Conservation (phyloP, 192 early-diverging fungal genomes). For the Geranomyces michiganensis region DNA sequence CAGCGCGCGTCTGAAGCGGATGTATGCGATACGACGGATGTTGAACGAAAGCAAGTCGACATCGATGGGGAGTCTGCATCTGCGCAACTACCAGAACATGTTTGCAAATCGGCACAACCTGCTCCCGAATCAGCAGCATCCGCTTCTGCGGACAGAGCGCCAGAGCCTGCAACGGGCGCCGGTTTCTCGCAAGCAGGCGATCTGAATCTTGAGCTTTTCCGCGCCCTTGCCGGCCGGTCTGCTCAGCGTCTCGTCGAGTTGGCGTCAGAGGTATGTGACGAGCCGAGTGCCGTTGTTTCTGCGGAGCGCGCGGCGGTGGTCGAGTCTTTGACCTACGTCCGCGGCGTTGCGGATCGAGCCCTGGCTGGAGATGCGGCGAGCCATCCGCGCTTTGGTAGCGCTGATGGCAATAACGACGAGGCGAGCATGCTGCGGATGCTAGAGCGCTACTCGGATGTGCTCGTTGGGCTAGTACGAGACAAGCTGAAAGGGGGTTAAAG, state of each 20-base stretch:
- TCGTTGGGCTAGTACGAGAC: conserved; percentile 39
- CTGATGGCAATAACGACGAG: not conserved
- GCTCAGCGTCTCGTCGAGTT: not conserved
- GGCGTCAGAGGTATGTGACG: no score
- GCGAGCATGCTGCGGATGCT: conserved; percentile 14
- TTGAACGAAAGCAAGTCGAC: no score
- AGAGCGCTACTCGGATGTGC: conserved; percentile 43
- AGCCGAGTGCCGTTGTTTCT: no score
- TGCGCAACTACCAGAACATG: no score
- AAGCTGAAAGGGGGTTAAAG: conserved; percentile 31
- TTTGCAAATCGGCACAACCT: no score
- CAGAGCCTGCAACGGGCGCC: no score
- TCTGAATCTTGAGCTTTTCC: not conserved
- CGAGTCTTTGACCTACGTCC: conserved; percentile 21
- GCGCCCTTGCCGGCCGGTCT: not conserved
- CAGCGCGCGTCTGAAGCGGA: no score
- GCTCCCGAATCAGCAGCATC: not conserved
- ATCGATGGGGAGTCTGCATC: no score
- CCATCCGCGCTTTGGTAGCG: not conserved
- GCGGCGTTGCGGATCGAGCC: conserved; percentile 10
- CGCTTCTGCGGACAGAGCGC: not conserved
- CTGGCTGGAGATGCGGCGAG: conserved; percentile 10
- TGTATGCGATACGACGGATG: no score
- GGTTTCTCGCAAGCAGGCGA: not conserved
- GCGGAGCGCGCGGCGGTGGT: conserved; percentile 12